These are phyloP conservation scores for Lineolata rhizophorae DNA, from an alignment of 495 filamentous ascomycete genomes.

Conservation along the genomic window DNA sequence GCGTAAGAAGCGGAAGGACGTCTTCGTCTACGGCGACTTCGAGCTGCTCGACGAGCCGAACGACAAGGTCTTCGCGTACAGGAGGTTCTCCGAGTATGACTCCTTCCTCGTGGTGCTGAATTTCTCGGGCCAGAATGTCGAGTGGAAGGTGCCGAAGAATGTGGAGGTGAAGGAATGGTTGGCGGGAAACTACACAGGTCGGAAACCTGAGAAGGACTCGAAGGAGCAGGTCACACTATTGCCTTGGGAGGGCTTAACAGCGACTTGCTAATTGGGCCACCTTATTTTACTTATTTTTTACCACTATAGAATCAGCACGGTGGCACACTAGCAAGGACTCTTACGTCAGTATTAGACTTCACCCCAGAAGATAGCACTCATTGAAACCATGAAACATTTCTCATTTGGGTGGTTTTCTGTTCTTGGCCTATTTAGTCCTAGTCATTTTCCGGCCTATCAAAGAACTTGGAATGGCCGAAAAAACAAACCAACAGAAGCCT, in stretches of 20 bases:
- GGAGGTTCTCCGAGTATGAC: slow-evolving; percentile 12
- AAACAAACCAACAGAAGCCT: too few relatives aligned
- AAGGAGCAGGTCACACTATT: slow-evolving; percentile 10
- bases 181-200: slow-evolving; percentile 19
- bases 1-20: slow-evolving; percentile 20
- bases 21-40: slow-evolving; percentile 25
- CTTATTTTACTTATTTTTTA: too few relatives aligned
- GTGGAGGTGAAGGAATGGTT: slow-evolving; percentile 20
- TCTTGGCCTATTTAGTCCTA: too few relatives aligned
- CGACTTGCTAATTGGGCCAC: slow-evolving; percentile 3
- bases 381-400: too few relatives aligned
- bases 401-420: too few relatives aligned
- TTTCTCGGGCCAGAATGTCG: slow-evolving; percentile 17
- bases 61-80: slow-evolving; percentile 21
- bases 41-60: slow-evolving; percentile 16
- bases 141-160: slow-evolving; percentile 17
- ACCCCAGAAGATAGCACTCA: too few relatives aligned
- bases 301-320: too few relatives aligned
- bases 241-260: slow-evolving; percentile 19
- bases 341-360: too few relatives aligned
- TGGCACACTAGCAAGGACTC: too few relatives aligned
- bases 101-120: slow-evolving; percentile 22
- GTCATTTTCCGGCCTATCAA: too few relatives aligned
- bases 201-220: slow-evolving; percentile 9
- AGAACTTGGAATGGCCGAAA: too few relatives aligned